A percentile compares a stretch with the other conserved stretches of the same genome.
phyloP scores from a whole-genome alignment of 805 yeast genomes.

The Candida quercuum region DNA sequence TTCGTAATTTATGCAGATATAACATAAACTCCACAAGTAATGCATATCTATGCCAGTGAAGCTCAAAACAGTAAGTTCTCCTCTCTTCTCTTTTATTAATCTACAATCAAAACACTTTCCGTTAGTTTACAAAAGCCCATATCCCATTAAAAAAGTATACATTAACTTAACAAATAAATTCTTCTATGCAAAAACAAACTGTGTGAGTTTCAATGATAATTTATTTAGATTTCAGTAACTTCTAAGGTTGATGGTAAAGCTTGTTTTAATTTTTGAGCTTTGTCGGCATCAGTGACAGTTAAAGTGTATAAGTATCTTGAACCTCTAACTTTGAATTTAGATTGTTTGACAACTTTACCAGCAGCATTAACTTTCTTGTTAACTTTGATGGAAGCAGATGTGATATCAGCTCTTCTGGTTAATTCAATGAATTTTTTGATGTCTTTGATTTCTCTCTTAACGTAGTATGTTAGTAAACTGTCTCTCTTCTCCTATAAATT shows the following conservation, averaged over 20 bases:
- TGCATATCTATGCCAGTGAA: no score
- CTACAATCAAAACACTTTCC: neutral
- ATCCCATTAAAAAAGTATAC: slow-evolving; percentile 15
- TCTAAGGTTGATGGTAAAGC: slow-evolving; percentile 92
- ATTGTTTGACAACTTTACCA: slow-evolving; percentile 85
- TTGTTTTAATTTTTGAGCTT: slow-evolving; percentile 96
- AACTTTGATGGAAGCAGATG: slow-evolving; percentile 90
- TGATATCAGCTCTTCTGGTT: slow-evolving; percentile 94
- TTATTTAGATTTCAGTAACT: slow-evolving; percentile 45
- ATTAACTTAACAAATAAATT: neutral
- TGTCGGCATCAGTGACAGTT: slow-evolving; percentile 90
- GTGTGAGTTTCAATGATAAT: slow-evolving; percentile 1
- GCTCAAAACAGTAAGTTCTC: no score
- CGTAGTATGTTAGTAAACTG: neutral
- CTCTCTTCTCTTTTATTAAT: no score
- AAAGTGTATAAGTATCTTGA: slow-evolving; percentile 90
- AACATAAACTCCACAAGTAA: no score
- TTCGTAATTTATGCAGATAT: no score
- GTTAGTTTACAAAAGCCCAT: slow-evolving; percentile 5
- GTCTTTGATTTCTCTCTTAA: slow-evolving; percentile 77
- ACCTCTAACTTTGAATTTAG: slow-evolving; percentile 99
- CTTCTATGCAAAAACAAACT: slow-evolving; percentile 3
- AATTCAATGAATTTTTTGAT: slow-evolving; percentile 96
- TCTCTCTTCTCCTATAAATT: no score
- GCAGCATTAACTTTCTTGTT: slow-evolving; percentile 75